Conservation (phyloP, 78 protist genomes). For the Tieghemostelium lacteum region DNA sequence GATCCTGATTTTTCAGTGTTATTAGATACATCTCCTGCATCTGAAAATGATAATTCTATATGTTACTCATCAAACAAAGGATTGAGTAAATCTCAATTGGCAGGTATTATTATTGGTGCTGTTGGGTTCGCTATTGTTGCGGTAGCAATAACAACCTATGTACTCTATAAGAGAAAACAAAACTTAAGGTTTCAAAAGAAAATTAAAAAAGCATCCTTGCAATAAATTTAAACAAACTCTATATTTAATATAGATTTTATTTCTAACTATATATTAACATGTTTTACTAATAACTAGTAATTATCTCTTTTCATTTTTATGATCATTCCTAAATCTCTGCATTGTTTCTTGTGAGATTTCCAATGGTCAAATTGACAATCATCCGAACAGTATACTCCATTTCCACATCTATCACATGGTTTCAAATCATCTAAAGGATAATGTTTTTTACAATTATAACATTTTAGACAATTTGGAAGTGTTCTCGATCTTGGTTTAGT, state of each 20-base stretch:
- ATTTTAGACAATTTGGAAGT: slow-evolving; percentile 29
- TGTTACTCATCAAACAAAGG: background rate
- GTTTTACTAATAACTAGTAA: too few relatives aligned
- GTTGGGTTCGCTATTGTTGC: background rate
- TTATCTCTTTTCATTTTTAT: slow-evolving; percentile 53
- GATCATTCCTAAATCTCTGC: slow-evolving; percentile 29
- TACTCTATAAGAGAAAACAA: background rate
- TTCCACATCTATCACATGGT: slow-evolving; percentile 62
- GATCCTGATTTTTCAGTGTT: slow-evolving; percentile 40
- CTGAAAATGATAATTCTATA: background rate
- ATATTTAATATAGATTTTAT: too few relatives aligned
- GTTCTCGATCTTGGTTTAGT: slow-evolving; percentile 58
- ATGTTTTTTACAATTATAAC: slow-evolving; percentile 50
- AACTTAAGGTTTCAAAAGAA: too few relatives aligned
- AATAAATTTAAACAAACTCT: too few relatives aligned
- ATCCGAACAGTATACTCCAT: slow-evolving; percentile 39
- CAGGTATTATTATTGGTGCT: slow-evolving; percentile 32
- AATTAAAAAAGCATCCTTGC: too few relatives aligned
- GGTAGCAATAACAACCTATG: background rate
- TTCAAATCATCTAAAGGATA: background rate
- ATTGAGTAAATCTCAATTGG: slow-evolving; percentile 1
- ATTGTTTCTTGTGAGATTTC: slow-evolving; percentile 16
- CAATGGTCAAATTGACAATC: slow-evolving; percentile 58
- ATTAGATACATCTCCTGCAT: background rate
- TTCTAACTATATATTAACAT: too few relatives aligned